Base-by-base conservation (phyloP, 1,139 yeast genomes). In the Nakaseomyces bracarensis region DNA sequence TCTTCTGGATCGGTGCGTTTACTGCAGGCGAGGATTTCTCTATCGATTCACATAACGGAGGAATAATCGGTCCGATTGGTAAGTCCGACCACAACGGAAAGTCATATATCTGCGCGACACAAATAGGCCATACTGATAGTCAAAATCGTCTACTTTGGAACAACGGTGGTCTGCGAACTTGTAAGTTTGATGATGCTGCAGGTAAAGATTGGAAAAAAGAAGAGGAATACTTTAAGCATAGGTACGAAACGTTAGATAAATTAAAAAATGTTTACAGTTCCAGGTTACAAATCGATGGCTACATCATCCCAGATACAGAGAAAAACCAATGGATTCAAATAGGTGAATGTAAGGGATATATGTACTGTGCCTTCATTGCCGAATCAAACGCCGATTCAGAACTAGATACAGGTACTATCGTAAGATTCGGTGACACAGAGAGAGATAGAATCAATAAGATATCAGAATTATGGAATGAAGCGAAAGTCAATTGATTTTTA, bases 91-190 rank as follows among this genome's bases (percentile, higher is more conserved):
- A 9, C 11, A 33, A 15, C 21, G 54, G 43, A 31, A 57, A 35
- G 55, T 38, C 43, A 22, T 56, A 73, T 0, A 61, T 79, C 5
- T 80, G 87, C 52, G 74, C 82, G 0, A 69, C 79, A 1, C 87
- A 81, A 56, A 84, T 86, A 0, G 85, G 82, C 0, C 89, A 81
- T 58, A 56, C 77, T 0, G 61, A 66, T 43, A 63, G 61, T 18
- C 75, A 77, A 4, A 65, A 65, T 36, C 49, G 60, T 7, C 55
- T 80, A 21, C 50, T 79, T 11, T 81, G 87, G 86, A 70, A 79
- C 42, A 80, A 80, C 52, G 79, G 86, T 2, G 87, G 87, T 0
- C 74, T 78, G 50, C 62, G 69, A 22, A 74, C 64, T 44, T 81
- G 87, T 59, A 80, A 80, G 53, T 72, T 73, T 43, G 58, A 61